Evolutionary conservation across 805 yeast genomes (phyloP), one percentile per base, ranked within the genome.

Genomic region (Starmerella floricola): DNA sequence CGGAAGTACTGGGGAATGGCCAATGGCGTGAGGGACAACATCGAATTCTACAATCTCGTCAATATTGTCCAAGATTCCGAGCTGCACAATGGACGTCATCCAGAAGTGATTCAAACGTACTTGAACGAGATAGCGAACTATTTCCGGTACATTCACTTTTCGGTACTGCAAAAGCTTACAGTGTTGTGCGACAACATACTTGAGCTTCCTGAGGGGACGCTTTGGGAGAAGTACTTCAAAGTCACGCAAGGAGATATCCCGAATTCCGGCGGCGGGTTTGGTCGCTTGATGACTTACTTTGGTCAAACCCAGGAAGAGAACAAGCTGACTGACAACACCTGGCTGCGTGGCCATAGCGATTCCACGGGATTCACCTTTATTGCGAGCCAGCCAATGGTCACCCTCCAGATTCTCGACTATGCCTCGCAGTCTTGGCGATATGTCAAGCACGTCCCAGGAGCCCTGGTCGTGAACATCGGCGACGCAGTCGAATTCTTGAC

Each of bases 301-400:
- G 65, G 62, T 26, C 59, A 59, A 27, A 51, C 54, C 26, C 55
- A 56, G 12, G 57, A 56, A 5, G 60, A 60, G 16, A 55, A 56
- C 8, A 33, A 51, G 17, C 53, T 57, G 34, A 66, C 71, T 0
- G 60, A 59, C 8, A 56, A 60, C 23, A 67, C 67, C 2, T 68
- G 67, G 66, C 55, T 70, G 23, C 58, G 73, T 36, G 74, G 74
- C 2, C 74, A 70, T 47, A 63, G 70, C 23, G 74, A 70, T 46
- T 60, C 63, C 30, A 55, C 64, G 33, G 69, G 62, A 1, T 64
- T 66, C 40, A 57, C 69, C 2, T 64, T 66, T 44, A 63, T 66
- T 19, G 59, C 63, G 0, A 61, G 66, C 11, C 69, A 64, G 53
- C 67, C 69, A 11, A 64, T 66, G 48, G 52, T 61, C 2, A 56